Evolutionary conservation across 345 rosid genomes (phyloP).

Genomic region (Eucalyptus camaldulensis): DNA sequence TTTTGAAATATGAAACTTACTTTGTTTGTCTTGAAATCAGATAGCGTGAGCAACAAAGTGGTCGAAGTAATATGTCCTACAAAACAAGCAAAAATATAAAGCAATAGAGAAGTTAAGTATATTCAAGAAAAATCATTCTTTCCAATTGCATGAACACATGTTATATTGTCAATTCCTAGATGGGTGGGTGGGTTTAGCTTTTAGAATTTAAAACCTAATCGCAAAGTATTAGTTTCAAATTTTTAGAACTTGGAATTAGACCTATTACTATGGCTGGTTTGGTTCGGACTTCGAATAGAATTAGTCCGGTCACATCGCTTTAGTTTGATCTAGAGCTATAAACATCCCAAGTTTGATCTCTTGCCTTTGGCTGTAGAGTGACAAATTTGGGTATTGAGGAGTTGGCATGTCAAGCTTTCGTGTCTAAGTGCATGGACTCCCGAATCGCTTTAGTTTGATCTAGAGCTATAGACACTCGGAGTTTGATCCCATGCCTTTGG

Average conservation of each 20-base stretch:
- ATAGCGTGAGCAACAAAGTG: fast-evolving
- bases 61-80: neutral
- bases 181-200: neutral
- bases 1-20: fast-evolving
- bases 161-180: too few relatives aligned
- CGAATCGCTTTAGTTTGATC: neutral
- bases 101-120: neutral
- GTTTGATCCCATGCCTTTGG: neutral
- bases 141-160: neutral
- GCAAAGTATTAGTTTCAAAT: fast-evolving
- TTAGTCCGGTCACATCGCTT: fast-evolving
- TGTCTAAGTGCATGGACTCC: too few relatives aligned
- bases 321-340: too few relatives aligned
- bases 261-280: fast-evolving
- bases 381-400: too few relatives aligned
- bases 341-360: fast-evolving
- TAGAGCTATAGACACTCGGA: neutral
- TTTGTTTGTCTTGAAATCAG: fast-evolving
- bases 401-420: fast-evolving
- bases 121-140: too few relatives aligned
- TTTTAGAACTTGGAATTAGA: fast-evolving
- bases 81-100: too few relatives aligned
- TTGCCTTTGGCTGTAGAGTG: too few relatives aligned
- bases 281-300: fast-evolving
- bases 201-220: too few relatives aligned